Conservation (phyloP, 768 basidiomycete genomes). For the Rhodotorula graminis region DNA sequence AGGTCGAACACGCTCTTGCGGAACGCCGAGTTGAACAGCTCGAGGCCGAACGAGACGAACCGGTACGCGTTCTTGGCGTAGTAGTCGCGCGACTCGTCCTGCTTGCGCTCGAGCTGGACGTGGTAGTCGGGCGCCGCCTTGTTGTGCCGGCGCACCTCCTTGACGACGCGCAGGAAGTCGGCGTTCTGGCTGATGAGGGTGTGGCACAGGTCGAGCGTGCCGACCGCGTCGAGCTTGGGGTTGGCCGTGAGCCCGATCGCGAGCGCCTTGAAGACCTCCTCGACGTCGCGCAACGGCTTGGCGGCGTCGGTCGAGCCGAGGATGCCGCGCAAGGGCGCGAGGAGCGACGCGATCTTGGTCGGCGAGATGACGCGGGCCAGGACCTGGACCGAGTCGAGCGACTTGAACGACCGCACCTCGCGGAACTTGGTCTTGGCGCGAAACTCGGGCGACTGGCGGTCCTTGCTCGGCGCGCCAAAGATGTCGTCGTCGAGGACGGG, state of each 20-base stretch:
- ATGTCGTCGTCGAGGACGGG: conserved; percentile 78
- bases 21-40: conserved; percentile 80
- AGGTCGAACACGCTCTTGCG: conserved; percentile 82
- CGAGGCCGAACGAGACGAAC: conserved; percentile 86
- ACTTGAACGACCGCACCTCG: conserved; percentile 77
- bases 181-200: conserved; percentile 87
- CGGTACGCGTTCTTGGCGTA: conserved; percentile 83
- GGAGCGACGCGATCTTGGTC: conserved; percentile 64
- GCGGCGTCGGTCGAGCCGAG: conserved; percentile 77
- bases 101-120: conserved; percentile 72
- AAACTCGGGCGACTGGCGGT: conserved; percentile 81
- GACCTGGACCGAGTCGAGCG: conserved; percentile 77
- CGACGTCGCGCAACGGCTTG: conserved; percentile 75
- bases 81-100: conserved; percentile 44
- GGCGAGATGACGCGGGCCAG: conserved; percentile 75
- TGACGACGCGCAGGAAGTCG: conserved; percentile 61
- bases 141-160: conserved; percentile 20
- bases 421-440: conserved; percentile 73
- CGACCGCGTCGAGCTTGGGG: conserved; percentile 60
- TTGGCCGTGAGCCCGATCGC: conserved; percentile 81
- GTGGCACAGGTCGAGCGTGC: conserved; percentile 75
- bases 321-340: conserved; percentile 72
- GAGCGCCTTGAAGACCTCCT: conserved; percentile 79
- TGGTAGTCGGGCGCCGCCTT: conserved; percentile 47
- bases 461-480: conserved; percentile 88